Conservation (phyloP, 2,329 filamentous ascomycete genomes). For the Cercospora berteroae region DNA sequence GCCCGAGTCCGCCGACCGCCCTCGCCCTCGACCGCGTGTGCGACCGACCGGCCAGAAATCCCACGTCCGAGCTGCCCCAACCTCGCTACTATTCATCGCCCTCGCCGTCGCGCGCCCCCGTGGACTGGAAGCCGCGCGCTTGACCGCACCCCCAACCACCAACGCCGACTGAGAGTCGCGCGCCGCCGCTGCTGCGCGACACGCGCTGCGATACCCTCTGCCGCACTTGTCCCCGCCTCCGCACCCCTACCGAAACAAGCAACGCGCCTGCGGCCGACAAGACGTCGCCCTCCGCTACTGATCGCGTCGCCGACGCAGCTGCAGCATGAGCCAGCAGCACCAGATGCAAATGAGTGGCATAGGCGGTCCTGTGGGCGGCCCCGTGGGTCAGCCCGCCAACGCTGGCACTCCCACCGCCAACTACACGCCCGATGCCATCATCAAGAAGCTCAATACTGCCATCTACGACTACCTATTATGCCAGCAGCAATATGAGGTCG, state of each 20-base stretch:
- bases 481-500: constrained; percentile 79
- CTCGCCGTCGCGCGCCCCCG: background rate
- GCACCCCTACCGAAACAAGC: background rate
- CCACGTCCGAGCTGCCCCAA: background rate
- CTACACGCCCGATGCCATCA: constrained; percentile 52
- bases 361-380: constrained; percentile 55
- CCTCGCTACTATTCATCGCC: background rate
- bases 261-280: constrained; percentile 2
- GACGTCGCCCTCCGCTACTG: background rate
- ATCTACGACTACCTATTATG: constrained; percentile 91
- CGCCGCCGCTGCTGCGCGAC: constrained; percentile 1
- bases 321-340: constrained; percentile 57
- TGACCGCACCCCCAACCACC: background rate
- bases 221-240: background rate
- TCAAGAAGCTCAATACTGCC: constrained; percentile 68
- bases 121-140: background rate
- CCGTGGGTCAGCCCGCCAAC: constrained; percentile 53
- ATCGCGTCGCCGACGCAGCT: constrained; percentile 18
- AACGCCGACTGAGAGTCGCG: background rate
- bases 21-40: background rate
- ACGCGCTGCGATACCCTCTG: background rate
- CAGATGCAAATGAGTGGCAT: constrained; percentile 64
- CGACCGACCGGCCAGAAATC: background rate
- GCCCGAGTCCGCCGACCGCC: background rate
- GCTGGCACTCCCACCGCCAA: constrained; percentile 32